phyloP scores from a whole-genome alignment of 805 yeast genomes.

The Sugiyamaella floridensis region DNA sequence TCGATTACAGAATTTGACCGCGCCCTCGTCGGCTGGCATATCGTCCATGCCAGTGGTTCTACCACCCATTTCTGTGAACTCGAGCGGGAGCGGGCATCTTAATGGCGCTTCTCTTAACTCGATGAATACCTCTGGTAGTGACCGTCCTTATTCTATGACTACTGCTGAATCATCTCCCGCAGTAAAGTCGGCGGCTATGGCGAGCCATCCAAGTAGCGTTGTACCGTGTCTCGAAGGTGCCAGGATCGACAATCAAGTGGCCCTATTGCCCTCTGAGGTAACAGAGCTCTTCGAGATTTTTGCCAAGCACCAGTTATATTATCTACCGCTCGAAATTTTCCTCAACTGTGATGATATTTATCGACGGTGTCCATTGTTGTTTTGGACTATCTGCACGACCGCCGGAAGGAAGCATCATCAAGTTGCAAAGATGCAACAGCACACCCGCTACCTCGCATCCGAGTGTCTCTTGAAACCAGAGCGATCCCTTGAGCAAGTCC shows the following conservation, averaged over 20 bases:
- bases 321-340: conserved; percentile 6
- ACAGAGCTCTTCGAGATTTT: conserved; percentile 2
- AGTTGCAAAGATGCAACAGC: not conserved
- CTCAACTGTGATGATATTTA: conserved; percentile 3
- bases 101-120: not conserved
- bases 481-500: conserved; percentile 5
- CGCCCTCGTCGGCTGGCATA: too few relatives aligned
- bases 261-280: conserved; percentile 1
- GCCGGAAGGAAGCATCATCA: not conserved
- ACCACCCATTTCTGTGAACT: too few relatives aligned
- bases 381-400: conserved; percentile 4
- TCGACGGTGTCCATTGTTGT: conserved; percentile 2
- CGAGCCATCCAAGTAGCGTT: not conserved
- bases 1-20: too few relatives aligned
- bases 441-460: not conserved
- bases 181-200: not conserved
- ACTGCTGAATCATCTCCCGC: not conserved
- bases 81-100: too few relatives aligned
- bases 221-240: not conserved
- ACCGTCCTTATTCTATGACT: not conserved
- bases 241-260: not conserved
- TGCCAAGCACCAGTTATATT: not conserved
- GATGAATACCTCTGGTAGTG: not conserved
- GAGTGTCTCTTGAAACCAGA: not conserved
- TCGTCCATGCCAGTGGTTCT: too few relatives aligned